phyloP scores from a whole-genome alignment of 225 moss, liverwort and hornwort species.

The Pleurozium schreberi region DNA sequence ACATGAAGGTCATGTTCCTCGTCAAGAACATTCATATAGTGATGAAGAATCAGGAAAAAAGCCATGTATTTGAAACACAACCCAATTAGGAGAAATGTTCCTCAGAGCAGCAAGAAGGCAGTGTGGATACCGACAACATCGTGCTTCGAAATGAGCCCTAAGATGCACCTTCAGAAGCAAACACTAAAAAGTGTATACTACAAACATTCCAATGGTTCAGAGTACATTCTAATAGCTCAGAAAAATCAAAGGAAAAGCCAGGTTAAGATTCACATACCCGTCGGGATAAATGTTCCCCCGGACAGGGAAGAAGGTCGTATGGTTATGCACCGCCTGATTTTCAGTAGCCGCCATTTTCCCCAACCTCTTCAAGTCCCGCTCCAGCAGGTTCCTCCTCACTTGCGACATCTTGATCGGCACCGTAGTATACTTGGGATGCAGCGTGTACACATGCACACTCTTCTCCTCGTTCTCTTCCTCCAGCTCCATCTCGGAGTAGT shows the following conservation, averaged over 20 bases:
- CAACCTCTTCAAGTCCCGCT: conserved; percentile 38
- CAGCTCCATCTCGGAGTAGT: conserved; percentile 19
- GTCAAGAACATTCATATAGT: neutral
- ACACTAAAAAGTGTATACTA: neutral
- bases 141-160: neutral
- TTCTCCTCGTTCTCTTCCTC: conserved; percentile 38
- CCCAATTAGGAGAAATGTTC: neutral
- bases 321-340: neutral
- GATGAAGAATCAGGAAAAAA: neutral
- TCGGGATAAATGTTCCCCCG: conserved; percentile 79
- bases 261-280: conserved; percentile 26
- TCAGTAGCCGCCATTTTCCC: neutral
- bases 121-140: neutral
- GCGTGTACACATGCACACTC: conserved; percentile 36
- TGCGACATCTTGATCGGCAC: conserved; percentile 40
- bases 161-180: neutral
- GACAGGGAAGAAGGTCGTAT: conserved; percentile 34
- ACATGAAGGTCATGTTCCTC: neutral
- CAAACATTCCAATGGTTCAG: neutral
- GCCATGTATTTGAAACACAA: neutral
- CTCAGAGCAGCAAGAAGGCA: neutral
- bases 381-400: conserved; percentile 47
- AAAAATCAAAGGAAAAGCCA: neutral
- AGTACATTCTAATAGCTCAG: neutral
- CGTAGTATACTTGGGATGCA: conserved; percentile 41